Conservation (phyloP, 116 monocot species). For the Dioscorea cayenensis region DNA sequence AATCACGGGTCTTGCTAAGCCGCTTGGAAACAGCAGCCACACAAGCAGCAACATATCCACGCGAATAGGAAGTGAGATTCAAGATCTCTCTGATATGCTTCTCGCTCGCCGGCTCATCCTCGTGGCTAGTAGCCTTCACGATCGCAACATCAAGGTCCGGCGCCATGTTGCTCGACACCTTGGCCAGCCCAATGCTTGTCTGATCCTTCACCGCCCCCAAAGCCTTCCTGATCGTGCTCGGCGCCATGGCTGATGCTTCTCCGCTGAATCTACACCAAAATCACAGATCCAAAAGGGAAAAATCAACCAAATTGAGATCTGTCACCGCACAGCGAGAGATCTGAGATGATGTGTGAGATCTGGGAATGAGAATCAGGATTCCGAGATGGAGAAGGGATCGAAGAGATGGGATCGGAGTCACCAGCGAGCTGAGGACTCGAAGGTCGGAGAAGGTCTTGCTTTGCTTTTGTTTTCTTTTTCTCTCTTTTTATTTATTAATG, state of each 20-base stretch:
- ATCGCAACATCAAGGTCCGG: constrained; percentile 82
- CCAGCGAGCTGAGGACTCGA: no score
- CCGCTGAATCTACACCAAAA: no score
- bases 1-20: constrained; percentile 70
- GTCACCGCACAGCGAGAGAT: no score
- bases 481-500: no score
- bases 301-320: no score
- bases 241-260: constrained; percentile 1
- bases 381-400: no score
- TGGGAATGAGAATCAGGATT: no score
- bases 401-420: no score
- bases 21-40: constrained; percentile 53
- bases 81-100: constrained; percentile 66
- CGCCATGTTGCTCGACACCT: constrained; percentile 72
- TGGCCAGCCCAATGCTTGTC: constrained; percentile 78
- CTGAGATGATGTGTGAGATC: no score
- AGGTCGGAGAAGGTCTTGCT: no score
- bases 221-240: constrained; percentile 53
- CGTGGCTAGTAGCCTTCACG: constrained; percentile 86
- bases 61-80: constrained; percentile 58
- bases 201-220: constrained; percentile 87
- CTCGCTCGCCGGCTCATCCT: constrained; percentile 68
- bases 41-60: constrained; percentile 44
- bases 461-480: no score
- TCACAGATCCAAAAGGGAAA: no score